Evolutionary conservation across 1,139 yeast species (phyloP).

Genomic region (Saccharomyces hybrid): DNA sequence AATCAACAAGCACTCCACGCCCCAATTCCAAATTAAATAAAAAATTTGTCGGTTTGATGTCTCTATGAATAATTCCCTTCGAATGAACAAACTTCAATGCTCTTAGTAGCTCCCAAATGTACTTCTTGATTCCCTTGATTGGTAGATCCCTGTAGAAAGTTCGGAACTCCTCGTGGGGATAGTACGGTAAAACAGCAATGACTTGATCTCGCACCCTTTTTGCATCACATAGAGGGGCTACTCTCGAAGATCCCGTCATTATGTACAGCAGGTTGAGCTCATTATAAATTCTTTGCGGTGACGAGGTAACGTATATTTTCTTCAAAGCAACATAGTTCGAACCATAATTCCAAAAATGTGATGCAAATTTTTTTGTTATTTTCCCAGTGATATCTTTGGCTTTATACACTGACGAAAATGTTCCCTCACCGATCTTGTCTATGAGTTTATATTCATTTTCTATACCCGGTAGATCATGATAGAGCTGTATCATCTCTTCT

Average conservation of each 20-base stretch:
- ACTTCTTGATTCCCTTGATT: constrained; percentile 67
- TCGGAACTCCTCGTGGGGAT: constrained; percentile 85
- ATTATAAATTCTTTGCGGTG: constrained; percentile 83
- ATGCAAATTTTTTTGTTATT: constrained; percentile 20
- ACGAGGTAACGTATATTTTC: constrained; percentile 89
- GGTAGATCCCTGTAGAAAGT: constrained; percentile 79
- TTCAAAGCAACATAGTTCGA: constrained; percentile 79
- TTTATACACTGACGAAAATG: constrained; percentile 84
- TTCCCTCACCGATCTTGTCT: constrained; percentile 92
- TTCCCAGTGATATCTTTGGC: constrained; percentile 53
- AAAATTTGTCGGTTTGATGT: constrained; percentile 85
- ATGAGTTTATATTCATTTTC: constrained; percentile 54
- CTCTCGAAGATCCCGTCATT: constrained; percentile 59
- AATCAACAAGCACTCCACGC: constrained; percentile 82
- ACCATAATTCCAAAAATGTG: constrained; percentile 32
- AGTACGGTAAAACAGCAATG: constrained; percentile 84
- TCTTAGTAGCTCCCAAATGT: constrained; percentile 70
- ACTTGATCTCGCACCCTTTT: constrained; percentile 85
- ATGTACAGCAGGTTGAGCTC: constrained; percentile 72
- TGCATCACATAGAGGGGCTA: constrained; percentile 87
- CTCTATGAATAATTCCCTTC: constrained; percentile 76
- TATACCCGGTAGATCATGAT: constrained; percentile 56
- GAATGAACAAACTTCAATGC: constrained; percentile 72
- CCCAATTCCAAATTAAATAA: constrained; percentile 69
- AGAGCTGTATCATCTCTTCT: constrained; percentile 61